These are phyloP conservation scores for Lachancea dasiensis DNA, from an alignment of 805 yeast species.

Conservation along the genomic window DNA sequence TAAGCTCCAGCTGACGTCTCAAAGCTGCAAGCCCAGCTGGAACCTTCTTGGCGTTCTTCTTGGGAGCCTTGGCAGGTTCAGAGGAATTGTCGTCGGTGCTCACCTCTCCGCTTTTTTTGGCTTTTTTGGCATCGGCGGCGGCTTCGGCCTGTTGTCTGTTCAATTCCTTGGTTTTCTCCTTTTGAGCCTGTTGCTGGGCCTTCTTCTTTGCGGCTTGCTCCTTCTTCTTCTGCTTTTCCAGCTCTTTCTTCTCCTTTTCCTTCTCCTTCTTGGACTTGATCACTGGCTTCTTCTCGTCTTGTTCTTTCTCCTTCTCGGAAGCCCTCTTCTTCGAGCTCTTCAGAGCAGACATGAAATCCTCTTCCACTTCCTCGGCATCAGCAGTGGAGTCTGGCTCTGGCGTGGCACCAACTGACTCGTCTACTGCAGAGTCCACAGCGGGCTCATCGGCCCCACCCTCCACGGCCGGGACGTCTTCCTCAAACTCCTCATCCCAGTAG, in stretches of 20 bases:
- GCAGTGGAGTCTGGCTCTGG: slow-evolving; percentile 22
- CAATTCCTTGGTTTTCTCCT: slow-evolving; percentile 50
- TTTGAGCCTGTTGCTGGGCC: slow-evolving; percentile 55
- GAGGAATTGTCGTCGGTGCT: slow-evolving; percentile 14
- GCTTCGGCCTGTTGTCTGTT: slow-evolving; percentile 35
- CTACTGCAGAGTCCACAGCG: slow-evolving; percentile 24
- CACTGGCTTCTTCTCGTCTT: slow-evolving; percentile 52
- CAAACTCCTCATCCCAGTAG: slow-evolving; percentile 74
- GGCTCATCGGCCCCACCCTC: slow-evolving; percentile 43
- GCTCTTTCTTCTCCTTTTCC: slow-evolving; percentile 92
- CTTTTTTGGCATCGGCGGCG: slow-evolving; percentile 28
- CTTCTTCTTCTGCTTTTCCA: slow-evolving; percentile 84
- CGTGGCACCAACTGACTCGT: slow-evolving; percentile 34
- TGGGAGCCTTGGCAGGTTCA: slow-evolving; percentile 32
- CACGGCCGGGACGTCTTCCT: slow-evolving; percentile 38
- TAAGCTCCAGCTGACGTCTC: slow-evolving; percentile 80
- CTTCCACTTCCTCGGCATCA: slow-evolving; percentile 43
- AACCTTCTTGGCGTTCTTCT: slow-evolving; percentile 64
- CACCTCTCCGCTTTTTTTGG: slow-evolving; percentile 27
- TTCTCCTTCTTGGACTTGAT: slow-evolving; percentile 89
- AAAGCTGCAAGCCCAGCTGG: slow-evolving; percentile 91
- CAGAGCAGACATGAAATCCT: slow-evolving; percentile 79
- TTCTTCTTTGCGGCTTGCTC: slow-evolving; percentile 85
- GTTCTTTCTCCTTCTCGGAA: slow-evolving; percentile 55
- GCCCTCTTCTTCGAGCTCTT: slow-evolving; percentile 73